phyloP scores from a whole-genome alignment of 345 rosid species.

The Raphanus sativus region DNA sequence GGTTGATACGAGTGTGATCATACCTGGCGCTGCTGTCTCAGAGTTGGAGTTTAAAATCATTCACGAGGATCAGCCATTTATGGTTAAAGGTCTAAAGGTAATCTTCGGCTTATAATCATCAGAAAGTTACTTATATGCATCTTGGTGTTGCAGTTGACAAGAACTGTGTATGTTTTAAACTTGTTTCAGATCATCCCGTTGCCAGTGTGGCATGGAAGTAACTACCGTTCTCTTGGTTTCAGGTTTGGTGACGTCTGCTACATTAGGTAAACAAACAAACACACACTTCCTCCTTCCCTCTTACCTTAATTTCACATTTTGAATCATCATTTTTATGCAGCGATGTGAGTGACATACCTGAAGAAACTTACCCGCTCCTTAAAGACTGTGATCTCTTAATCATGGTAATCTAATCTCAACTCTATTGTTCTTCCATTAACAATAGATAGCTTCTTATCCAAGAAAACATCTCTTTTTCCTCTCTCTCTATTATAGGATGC shows the following conservation, averaged over 20 bases:
- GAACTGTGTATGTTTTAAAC: background rate
- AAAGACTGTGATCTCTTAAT: constrained; percentile 67
- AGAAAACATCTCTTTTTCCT: constrained; percentile 2
- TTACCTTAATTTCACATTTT: background rate
- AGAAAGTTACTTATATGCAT: background rate
- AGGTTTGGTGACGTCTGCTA: constrained; percentile 83
- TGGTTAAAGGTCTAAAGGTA: constrained; percentile 68
- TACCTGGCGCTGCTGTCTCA: constrained; percentile 91
- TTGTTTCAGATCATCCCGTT: constrained; percentile 78
- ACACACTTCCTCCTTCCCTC: background rate
- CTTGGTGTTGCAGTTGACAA: background rate
- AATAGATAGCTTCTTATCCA: constrained; percentile 21
- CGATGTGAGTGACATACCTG: constrained; percentile 87
- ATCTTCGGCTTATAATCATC: background rate
- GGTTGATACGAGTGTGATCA: constrained; percentile 74
- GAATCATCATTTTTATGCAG: constrained; percentile 45
- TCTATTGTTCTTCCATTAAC: constrained; percentile 13
- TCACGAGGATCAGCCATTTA: constrained; percentile 73
- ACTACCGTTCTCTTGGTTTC: constrained; percentile 87
- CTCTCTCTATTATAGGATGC: constrained; percentile 63
- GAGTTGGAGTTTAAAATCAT: constrained; percentile 74
- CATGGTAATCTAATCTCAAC: constrained; percentile 55
- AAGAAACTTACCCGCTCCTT: constrained; percentile 85
- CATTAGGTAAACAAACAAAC: constrained; percentile 57
- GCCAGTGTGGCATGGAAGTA: constrained; percentile 93